A percentile compares a stretch with the other conserved stretches of the same genome.
Evolutionary conservation across 768 basidiomycete species (phyloP).

Genomic region (Rhodocollybia butyracea): DNA sequence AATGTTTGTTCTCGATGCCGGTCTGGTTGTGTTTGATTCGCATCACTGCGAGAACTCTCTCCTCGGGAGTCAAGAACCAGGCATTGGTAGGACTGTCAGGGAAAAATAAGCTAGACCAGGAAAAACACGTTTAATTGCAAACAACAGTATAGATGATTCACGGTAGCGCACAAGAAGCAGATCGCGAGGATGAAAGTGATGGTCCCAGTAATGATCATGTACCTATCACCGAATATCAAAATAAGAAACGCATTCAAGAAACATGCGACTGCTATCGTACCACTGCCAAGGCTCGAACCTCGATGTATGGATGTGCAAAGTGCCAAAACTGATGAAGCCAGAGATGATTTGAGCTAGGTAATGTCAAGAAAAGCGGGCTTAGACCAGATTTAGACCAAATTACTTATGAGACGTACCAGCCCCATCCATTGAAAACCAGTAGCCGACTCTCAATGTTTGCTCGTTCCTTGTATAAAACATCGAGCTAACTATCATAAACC

Average conservation of each 20-base stretch:
- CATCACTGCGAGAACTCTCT: constrained; percentile 58
- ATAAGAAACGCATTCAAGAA: background rate
- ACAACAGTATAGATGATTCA: background rate
- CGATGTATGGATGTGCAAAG: constrained; percentile 40
- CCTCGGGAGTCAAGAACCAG: constrained; percentile 68
- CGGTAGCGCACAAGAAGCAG: constrained; percentile 47
- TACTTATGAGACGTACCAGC: constrained; percentile 41
- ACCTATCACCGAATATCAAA: constrained; percentile 28
- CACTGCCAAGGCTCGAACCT: constrained; percentile 55
- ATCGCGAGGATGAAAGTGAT: constrained; percentile 53
- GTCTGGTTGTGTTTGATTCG: constrained; percentile 78
- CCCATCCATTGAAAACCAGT: constrained; percentile 81
- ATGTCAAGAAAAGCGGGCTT: background rate
- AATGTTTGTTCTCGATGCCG: constrained; percentile 78
- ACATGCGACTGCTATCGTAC: constrained; percentile 21
- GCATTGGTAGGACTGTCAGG: constrained; percentile 74
- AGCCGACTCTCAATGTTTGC: constrained; percentile 66
- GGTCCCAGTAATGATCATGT: constrained; percentile 68
- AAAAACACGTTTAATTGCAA: background rate
- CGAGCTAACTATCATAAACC: constrained; percentile 71
- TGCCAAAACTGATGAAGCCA: constrained; percentile 60
- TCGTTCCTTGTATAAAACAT: constrained; percentile 79
- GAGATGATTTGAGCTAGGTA: constrained; percentile 74
- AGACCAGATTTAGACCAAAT: background rate
- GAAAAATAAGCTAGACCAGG: constrained; percentile 52